A percentile compares a stretch with the other conserved stretches of the same genome.
phyloP scores from a whole-genome alignment of 2,329 filamentous ascomycete genomes.

The Botrytis medusae region DNA sequence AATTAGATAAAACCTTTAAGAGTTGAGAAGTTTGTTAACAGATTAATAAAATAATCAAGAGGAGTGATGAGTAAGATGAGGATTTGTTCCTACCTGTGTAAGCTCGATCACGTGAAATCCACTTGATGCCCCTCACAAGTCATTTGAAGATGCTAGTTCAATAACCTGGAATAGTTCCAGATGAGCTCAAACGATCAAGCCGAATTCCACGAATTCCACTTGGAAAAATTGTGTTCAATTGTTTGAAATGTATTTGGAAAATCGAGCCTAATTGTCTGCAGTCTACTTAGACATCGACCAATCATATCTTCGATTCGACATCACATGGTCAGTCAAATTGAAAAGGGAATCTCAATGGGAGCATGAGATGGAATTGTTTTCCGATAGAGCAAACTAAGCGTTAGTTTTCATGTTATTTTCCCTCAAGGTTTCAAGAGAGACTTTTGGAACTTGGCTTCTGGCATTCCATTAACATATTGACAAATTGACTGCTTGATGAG shows the following conservation, averaged over 20 bases:
- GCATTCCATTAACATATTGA: not conserved
- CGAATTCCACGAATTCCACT: not conserved
- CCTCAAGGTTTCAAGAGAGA: not conserved
- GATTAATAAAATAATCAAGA: not conserved
- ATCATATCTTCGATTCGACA: not conserved
- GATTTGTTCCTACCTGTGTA: not conserved
- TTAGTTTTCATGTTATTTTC: not conserved
- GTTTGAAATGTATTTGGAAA: not conserved
- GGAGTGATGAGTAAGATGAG: not conserved
- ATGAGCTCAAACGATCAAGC: not conserved
- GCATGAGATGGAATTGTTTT: not conserved
- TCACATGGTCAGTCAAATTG: not conserved
- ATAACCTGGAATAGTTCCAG: not conserved
- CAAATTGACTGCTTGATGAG: not conserved
- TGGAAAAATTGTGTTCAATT: rapidly evolving
- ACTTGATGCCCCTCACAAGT: not conserved
- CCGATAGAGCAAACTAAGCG: rapidly evolving
- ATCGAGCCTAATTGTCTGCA: not conserved
- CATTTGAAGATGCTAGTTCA: not conserved
- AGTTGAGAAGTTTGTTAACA: not conserved
- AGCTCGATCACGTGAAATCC: not conserved
- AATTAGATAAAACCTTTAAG: too few relatives aligned
- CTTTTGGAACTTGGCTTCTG: not conserved
- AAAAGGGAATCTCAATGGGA: not conserved
- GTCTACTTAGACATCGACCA: not conserved